Evolutionary conservation across 768 basidiomycete genomes (phyloP).

Genomic region (Tulasnella sp.): DNA sequence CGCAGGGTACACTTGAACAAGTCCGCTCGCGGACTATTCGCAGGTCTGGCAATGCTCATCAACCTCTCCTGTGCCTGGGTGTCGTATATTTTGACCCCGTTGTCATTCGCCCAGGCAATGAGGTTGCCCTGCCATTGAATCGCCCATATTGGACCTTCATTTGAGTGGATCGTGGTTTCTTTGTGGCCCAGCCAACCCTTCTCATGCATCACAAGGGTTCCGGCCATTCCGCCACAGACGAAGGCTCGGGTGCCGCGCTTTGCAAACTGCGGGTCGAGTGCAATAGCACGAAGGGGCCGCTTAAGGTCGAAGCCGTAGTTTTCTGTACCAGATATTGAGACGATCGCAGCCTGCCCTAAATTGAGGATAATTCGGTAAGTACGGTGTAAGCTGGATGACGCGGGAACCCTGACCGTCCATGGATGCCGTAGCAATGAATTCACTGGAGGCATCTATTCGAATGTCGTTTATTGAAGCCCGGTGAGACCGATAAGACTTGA

Average conservation of each 20-base stretch:
- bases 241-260: slow-evolving; percentile 76
- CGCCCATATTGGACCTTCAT: slow-evolving; percentile 95
- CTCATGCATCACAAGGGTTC: slow-evolving; percentile 82
- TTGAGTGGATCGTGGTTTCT: slow-evolving; percentile 71
- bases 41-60: slow-evolving; percentile 80
- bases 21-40: slow-evolving; percentile 86
- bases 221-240: slow-evolving; percentile 91
- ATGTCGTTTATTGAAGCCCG: slow-evolving; percentile 85
- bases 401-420: slow-evolving; percentile 73
- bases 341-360: slow-evolving; percentile 86
- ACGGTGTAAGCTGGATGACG: slow-evolving; percentile 37
- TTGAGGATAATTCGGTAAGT: neutral
- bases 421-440: slow-evolving; percentile 90
- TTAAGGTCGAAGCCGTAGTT: slow-evolving; percentile 87
- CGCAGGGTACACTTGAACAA: slow-evolving; percentile 89
- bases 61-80: slow-evolving; percentile 74
- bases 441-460: slow-evolving; percentile 77
- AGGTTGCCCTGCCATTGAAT: slow-evolving; percentile 82
- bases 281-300: slow-evolving; percentile 86
- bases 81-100: slow-evolving; percentile 94
- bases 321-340: slow-evolving; percentile 77
- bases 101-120: slow-evolving; percentile 96
- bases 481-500: slow-evolving; percentile 92
- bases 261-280: slow-evolving; percentile 88
- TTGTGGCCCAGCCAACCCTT: slow-evolving; percentile 97